These are phyloP conservation scores for Sugiyamaella lignohabitans DNA, from an alignment of 805 yeast species.

Conservation along the genomic window DNA sequence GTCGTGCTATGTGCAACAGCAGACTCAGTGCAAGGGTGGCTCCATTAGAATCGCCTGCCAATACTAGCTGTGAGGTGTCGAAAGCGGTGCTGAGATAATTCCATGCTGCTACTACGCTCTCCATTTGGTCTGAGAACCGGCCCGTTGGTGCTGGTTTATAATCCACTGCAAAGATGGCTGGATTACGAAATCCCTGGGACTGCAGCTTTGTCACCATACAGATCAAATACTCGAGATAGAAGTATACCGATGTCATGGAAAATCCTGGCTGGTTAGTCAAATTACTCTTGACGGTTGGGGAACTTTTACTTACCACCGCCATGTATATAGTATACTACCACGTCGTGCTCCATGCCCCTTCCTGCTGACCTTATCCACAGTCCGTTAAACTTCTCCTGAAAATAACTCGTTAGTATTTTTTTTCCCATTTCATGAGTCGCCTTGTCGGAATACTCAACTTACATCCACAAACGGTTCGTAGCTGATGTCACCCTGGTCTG, in stretches of 20 bases:
- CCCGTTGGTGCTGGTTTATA: constrained; percentile 18
- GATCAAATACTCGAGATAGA: constrained; percentile 41
- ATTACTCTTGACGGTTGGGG: not conserved
- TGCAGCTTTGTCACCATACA: constrained; percentile 38
- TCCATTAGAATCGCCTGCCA: constrained; percentile 46
- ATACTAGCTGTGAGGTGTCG: constrained; percentile 29
- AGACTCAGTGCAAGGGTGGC: constrained; percentile 38
- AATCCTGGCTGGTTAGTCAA: constrained; percentile 19
- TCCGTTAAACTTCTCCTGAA: constrained; percentile 29
- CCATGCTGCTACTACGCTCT: constrained; percentile 31
- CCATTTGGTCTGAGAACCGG: constrained; percentile 28
- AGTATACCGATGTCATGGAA: constrained; percentile 33
- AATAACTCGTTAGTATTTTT: constrained; percentile 9
- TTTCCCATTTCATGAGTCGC: not conserved
- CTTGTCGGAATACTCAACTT: not conserved
- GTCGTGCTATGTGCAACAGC: constrained; percentile 35
- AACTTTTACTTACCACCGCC: constrained; percentile 32
- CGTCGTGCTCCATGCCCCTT: constrained; percentile 32
- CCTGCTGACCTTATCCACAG: constrained; percentile 32
- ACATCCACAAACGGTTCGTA: constrained; percentile 12
- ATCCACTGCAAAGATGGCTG: constrained; percentile 39
- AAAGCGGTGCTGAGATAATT: constrained; percentile 21
- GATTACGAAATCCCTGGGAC: constrained; percentile 45
- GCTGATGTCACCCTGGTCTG: constrained; percentile 27
- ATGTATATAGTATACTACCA: constrained; percentile 41